Percentiles rank a stretch among this genome's conserved stretches.
phyloP scores from a whole-genome alignment of 257 asterid species.

The Handroanthus guayacan region DNA sequence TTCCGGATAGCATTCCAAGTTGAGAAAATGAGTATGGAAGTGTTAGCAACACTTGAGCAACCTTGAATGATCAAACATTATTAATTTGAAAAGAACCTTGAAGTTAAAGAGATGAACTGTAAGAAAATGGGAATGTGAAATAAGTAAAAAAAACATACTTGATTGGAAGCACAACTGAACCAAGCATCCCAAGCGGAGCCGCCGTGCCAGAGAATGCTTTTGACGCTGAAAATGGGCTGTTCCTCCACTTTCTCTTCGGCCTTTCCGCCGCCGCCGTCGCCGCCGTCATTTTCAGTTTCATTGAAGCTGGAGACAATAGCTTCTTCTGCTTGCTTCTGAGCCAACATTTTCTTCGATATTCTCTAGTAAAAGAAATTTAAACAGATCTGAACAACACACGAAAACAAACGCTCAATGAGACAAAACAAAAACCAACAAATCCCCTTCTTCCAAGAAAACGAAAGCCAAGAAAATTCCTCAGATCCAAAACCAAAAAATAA shows the following conservation, averaged over 20 bases:
- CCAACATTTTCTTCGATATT: slow-evolving; percentile 61
- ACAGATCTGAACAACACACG: slow-evolving; percentile 25
- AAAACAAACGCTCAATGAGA: slow-evolving; percentile 35
- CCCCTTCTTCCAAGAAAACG: slow-evolving; percentile 34
- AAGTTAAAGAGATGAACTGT: background rate
- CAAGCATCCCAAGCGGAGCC: slow-evolving; percentile 99
- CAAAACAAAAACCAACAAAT: slow-evolving; percentile 8
- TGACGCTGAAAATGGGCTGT: slow-evolving; percentile 63
- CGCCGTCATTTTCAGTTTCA: slow-evolving; percentile 58
- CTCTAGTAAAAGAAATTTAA: background rate
- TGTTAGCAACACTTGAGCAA: slow-evolving; percentile 92
- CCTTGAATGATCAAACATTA: slow-evolving; percentile 44
- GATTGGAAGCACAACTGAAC: slow-evolving; percentile 98
- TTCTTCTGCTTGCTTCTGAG: slow-evolving; percentile 89
- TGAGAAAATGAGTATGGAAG: slow-evolving; percentile 95
- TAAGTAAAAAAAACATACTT: slow-evolving; percentile 50
- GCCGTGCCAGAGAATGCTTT: slow-evolving; percentile 91
- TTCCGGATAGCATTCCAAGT: slow-evolving; percentile 88
- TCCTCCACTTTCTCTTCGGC: slow-evolving; percentile 53
- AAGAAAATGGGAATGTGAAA: background rate
- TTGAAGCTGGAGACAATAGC: slow-evolving; percentile 76
- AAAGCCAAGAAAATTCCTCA: slow-evolving; percentile 38
- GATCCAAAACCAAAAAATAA: slow-evolving; percentile 28
- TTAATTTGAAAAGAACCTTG: background rate
- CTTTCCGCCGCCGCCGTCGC: slow-evolving; percentile 38